Evolutionary conservation across 768 basidiomycete species (phyloP).

Genomic region (Suillus hirtellus): DNA sequence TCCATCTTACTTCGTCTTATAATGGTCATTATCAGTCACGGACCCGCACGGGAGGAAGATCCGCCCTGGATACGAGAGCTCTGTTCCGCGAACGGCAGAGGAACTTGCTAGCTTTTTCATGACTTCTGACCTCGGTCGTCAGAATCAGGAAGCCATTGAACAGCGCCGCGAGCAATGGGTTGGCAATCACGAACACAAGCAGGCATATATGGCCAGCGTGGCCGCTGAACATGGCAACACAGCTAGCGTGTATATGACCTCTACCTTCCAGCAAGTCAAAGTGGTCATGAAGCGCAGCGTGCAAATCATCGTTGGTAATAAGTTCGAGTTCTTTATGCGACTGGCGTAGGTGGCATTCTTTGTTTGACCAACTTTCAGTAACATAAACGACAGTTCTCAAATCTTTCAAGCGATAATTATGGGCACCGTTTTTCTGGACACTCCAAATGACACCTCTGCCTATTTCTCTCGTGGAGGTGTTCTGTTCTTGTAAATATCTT

Average conservation of each 20-base stretch:
- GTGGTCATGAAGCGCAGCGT: constrained; percentile 47
- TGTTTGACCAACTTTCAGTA: not conserved
- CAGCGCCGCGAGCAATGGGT: constrained; percentile 48
- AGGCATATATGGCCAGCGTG: constrained; percentile 50
- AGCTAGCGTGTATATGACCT: constrained; percentile 49
- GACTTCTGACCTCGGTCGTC: constrained; percentile 38
- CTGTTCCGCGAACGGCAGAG: constrained; percentile 44
- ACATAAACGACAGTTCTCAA: constrained; percentile 36
- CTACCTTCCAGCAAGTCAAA: constrained; percentile 46
- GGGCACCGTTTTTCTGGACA: constrained; percentile 45
- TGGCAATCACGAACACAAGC: constrained; percentile 42
- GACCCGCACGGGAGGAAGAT: constrained; percentile 61
- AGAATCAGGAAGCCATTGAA: constrained; percentile 49
- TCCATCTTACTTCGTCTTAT: not conserved
- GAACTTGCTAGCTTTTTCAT: constrained; percentile 57
- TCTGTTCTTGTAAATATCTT: constrained; percentile 65
- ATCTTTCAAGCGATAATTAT: constrained; percentile 31
- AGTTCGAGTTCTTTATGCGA: not conserved
- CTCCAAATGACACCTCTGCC: constrained; percentile 37
- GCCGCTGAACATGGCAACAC: constrained; percentile 47
- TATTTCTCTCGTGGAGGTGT: constrained; percentile 68
- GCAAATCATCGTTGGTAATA: constrained; percentile 42
- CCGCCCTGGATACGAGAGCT: constrained; percentile 28
- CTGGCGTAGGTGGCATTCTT: not conserved
- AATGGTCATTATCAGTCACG: constrained; percentile 39